phyloP scores from a whole-genome alignment of 306 rosid genomes.

The Dalbergia cultrata region DNA sequence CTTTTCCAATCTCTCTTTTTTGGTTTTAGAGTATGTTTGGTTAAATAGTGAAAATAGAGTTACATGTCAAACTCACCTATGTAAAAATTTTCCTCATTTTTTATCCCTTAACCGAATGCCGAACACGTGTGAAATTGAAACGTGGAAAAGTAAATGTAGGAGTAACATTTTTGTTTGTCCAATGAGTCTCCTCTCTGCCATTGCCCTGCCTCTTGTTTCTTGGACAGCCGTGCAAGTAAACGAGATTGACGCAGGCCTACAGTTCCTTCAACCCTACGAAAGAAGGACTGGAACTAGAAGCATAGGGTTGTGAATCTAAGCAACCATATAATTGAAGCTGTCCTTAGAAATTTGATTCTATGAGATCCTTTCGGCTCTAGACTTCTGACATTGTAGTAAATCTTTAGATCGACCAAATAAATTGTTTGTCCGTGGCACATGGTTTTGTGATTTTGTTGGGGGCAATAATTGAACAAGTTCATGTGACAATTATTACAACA shows the following conservation, averaged over 20 bases:
- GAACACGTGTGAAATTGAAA: no score
- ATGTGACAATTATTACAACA: conserved; percentile 28
- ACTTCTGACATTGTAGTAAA: conserved; percentile 29
- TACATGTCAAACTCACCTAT: no score
- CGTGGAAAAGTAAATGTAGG: no score
- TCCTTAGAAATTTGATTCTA: not conserved
- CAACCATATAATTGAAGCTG: conserved; percentile 26
- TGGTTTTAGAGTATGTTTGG: no score
- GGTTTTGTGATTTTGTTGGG: conserved; percentile 35
- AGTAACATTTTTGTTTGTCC: not conserved
- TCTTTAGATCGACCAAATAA: conserved; percentile 20
- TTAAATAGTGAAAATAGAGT: no score
- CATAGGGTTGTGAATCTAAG: conserved; percentile 27
- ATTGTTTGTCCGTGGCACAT: conserved; percentile 30
- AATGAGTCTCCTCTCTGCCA: not conserved
- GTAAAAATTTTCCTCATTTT: no score
- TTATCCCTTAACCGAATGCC: no score
- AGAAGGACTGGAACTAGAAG: not conserved
- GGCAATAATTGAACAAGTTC: conserved; percentile 37
- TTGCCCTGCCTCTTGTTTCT: not conserved
- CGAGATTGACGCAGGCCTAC: not conserved
- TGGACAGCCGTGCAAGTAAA: conserved; percentile 43
- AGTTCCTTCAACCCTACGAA: conserved; percentile 27
- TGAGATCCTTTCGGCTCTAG: not conserved
- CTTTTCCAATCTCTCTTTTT: no score